Evolutionary conservation across 495 filamentous ascomycete genomes (phyloP).

Genomic region (Neurospora tetraspora): DNA sequence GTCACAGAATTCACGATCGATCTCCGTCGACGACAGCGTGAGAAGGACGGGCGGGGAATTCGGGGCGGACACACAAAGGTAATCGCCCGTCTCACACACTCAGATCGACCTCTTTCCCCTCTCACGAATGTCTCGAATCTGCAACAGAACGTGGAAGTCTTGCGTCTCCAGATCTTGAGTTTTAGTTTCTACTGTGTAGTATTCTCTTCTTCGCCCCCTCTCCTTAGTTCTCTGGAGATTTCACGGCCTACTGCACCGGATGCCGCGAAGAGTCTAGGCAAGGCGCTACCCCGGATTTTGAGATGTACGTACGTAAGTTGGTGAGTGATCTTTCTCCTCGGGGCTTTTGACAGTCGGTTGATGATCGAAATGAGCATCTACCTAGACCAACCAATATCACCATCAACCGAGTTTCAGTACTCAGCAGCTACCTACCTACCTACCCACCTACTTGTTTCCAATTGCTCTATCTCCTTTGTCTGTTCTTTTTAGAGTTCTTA

Average conservation of each 20-base stretch:
- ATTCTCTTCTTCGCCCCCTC: background rate
- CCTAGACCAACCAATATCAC: background rate
- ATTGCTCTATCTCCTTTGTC: background rate
- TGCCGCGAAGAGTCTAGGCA: background rate
- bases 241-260: background rate
- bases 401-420: background rate
- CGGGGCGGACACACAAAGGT: background rate
- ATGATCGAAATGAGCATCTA: background rate
- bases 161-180: background rate
- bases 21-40: background rate
- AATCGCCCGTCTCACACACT: background rate
- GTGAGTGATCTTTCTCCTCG: background rate
- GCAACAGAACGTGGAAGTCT: background rate
- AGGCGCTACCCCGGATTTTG: background rate
- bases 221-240: background rate
- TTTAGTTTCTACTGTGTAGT: background rate
- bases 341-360: background rate
- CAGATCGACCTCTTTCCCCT: background rate
- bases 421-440: too few species aligned
- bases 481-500: too few species aligned
- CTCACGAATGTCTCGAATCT: background rate
- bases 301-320: background rate
- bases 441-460: background rate
- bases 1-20: background rate
- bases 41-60: background rate